A percentile compares a stretch with the other conserved stretches of the same genome.
Evolutionary conservation across 2,329 filamentous ascomycete species (phyloP).

Genomic region (Diplodia corticola): DNA sequence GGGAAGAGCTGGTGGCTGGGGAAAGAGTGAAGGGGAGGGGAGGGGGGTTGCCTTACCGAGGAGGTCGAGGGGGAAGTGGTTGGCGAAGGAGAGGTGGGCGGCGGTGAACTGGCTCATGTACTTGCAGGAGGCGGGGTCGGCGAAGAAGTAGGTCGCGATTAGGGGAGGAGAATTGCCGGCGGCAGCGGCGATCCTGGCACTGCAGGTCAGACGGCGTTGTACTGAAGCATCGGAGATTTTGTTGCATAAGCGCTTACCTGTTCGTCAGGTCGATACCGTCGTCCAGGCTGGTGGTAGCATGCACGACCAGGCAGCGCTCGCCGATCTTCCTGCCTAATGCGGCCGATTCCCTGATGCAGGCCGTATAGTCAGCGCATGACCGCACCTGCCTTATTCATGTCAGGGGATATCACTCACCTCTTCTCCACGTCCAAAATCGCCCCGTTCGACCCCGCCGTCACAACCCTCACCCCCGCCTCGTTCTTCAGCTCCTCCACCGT

Average conservation of each 20-base stretch:
- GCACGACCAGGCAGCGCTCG: constrained; percentile 48
- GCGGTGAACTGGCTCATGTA: constrained; percentile 60
- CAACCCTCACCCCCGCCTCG: constrained; percentile 2
- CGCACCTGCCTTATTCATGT: not conserved
- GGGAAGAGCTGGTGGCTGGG: constrained; percentile 22
- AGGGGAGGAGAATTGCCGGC: constrained; percentile 35
- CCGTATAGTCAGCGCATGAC: constrained; percentile 2
- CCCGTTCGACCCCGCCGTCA: constrained; percentile 18
- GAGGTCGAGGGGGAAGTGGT: constrained; percentile 59
- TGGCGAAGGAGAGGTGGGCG: constrained; percentile 54
- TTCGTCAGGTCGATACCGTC: constrained; percentile 54
- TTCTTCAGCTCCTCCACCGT: constrained; percentile 2
- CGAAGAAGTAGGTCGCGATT: constrained; percentile 58
- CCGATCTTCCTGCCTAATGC: constrained; percentile 38
- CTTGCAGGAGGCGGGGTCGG: constrained; percentile 52
- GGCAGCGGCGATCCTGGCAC: constrained; percentile 8
- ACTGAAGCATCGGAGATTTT: not conserved
- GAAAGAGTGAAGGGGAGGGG: constrained; percentile 27
- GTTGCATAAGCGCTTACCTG: constrained; percentile 22
- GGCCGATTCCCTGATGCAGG: constrained; percentile 10
- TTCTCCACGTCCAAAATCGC: constrained; percentile 1
- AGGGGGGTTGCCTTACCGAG: constrained; percentile 40
- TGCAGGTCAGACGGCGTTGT: not conserved
- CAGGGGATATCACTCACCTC: not conserved
- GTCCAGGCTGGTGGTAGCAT: constrained; percentile 52